Conservation (phyloP, 257 asterid genomes). For the Nyctanthes arbortristis region DNA sequence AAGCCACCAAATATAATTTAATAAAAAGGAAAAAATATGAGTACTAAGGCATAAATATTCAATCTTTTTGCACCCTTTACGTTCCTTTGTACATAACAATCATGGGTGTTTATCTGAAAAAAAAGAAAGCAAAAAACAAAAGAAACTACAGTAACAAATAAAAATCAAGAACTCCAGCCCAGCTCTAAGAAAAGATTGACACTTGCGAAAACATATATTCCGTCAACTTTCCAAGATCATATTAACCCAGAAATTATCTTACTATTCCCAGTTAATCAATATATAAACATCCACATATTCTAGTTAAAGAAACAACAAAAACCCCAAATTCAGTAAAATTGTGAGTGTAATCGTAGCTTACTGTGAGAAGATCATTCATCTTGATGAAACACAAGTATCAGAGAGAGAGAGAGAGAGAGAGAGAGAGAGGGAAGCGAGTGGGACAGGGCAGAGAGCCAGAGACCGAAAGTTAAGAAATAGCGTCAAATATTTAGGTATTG, state of each 20-base stretch:
- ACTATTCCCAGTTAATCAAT: neutral
- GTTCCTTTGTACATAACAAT: neutral
- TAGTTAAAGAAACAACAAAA: slow-evolving; percentile 9
- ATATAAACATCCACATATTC: neutral
- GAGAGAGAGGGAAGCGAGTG: too few relatives aligned
- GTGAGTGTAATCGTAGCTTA: slow-evolving; percentile 27
- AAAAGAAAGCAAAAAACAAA: too few relatives aligned
- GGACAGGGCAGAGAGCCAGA: too few relatives aligned
- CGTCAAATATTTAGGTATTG: slow-evolving; percentile 18
- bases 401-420: too few relatives aligned
- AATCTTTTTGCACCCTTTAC: neutral
- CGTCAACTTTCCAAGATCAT: neutral
- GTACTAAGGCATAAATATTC: neutral
- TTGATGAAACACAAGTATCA: slow-evolving; percentile 18
- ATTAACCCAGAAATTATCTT: neutral
- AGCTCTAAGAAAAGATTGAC: neutral
- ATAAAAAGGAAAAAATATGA: too few relatives aligned
- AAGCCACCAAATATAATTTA: too few relatives aligned
- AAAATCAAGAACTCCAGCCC: neutral
- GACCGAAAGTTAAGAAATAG: slow-evolving; percentile 15
- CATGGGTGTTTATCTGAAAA: neutral
- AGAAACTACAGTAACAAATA: neutral
- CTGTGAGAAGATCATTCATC: slow-evolving; percentile 75
- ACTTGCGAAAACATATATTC: neutral
- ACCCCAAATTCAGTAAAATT: neutral